phyloP scores from a whole-genome alignment of 2,329 filamentous ascomycete species.

The Grosmannia clavigera region DNA sequence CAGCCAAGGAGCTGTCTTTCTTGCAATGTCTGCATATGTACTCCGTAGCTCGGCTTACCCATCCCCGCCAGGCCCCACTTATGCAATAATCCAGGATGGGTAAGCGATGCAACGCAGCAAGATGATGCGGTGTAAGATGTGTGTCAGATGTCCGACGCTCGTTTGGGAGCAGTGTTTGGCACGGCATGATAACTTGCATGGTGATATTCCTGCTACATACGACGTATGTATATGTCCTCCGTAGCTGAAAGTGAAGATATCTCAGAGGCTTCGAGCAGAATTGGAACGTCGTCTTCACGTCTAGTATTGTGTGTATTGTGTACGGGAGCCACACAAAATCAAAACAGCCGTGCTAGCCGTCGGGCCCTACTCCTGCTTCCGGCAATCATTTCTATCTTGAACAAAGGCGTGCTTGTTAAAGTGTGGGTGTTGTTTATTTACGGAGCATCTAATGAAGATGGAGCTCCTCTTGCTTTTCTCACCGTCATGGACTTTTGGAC shows the following conservation, averaged over 20 bases:
- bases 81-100: background rate
- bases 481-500: too few relatives aligned
- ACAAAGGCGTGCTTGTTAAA: background rate
- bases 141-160: background rate
- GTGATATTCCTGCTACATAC: too few relatives aligned
- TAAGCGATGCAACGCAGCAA: background rate
- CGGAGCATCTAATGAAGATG: too few relatives aligned
- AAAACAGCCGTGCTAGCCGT: too few relatives aligned
- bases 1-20: background rate
- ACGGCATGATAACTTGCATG: too few relatives aligned
- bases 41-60: background rate
- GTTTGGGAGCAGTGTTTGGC: background rate
- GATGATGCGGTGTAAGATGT: background rate
- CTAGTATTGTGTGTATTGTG: too few relatives aligned
- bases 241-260: too few relatives aligned
- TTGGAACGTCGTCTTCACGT: too few relatives aligned
- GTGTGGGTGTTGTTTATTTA: background rate
- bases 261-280: too few relatives aligned
- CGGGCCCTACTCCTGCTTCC: too few relatives aligned
- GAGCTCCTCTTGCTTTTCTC: background rate
- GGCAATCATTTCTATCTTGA: background rate
- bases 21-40: background rate
- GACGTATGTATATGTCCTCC: too few relatives aligned
- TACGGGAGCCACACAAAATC: too few relatives aligned
- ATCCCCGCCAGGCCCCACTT: slow-evolving; percentile 7